A percentile compares a stretch with the other conserved stretches of the same genome.
These are phyloP conservation scores for Blastobotrys muscicola DNA, from an alignment of 805 yeast species.

Conservation along the genomic window DNA sequence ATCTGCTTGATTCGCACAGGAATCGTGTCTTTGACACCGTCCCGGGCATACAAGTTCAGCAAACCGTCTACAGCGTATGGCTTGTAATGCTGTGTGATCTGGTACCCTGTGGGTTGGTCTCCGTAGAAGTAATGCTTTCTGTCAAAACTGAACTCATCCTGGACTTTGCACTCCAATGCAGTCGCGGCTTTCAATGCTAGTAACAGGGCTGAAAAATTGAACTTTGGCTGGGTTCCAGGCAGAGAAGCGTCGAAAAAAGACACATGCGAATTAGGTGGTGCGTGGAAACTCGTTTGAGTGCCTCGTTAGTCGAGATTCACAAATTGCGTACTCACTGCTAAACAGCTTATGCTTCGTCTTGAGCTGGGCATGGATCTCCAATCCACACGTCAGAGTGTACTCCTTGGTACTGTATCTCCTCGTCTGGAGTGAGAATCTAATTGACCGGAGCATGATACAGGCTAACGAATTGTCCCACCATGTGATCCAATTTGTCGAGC, in stretches of 20 bases:
- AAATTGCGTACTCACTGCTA: conserved; percentile 31
- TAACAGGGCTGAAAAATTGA: conserved; percentile 65
- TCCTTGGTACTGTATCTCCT: neutral
- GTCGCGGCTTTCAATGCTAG: conserved; percentile 65
- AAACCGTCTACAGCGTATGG: conserved; percentile 71
- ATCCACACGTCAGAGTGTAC: conserved; percentile 61
- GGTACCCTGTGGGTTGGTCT: conserved; percentile 95
- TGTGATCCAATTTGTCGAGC: neutral
- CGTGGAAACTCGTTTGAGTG: conserved; percentile 28
- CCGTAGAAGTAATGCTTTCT: conserved; percentile 94
- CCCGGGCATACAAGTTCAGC: conserved; percentile 41
- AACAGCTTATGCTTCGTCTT: conserved; percentile 68
- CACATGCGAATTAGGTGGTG: conserved; percentile 56
- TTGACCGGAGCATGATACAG: neutral
- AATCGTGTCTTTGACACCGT: conserved; percentile 38
- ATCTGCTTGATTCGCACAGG: conserved; percentile 62
- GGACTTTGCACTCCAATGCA: conserved; percentile 55
- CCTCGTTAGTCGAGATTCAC: conserved; percentile 20
- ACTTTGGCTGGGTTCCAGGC: conserved; percentile 85
- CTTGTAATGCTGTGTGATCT: conserved; percentile 78
- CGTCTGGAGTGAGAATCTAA: neutral
- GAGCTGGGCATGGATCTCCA: conserved; percentile 90
- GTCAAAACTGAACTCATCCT: conserved; percentile 59
- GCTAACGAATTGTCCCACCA: neutral
- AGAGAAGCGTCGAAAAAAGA: conserved; percentile 76